Conservation (phyloP, 2,329 filamentous ascomycete genomes). For the Apiospora saccharicola region DNA sequence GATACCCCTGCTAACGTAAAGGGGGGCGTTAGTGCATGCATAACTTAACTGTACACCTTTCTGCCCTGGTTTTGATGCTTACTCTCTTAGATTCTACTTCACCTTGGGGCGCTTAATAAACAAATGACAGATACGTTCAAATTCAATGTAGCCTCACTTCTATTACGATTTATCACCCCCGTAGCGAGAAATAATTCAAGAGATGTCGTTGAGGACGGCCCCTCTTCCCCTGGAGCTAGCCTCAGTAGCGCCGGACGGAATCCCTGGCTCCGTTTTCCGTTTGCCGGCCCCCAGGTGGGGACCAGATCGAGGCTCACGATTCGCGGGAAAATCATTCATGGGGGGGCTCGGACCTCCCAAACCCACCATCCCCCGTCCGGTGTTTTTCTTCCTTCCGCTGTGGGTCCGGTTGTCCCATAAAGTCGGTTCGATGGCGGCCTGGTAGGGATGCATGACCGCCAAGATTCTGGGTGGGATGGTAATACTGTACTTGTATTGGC, state of each 20-base stretch:
- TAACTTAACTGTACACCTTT: too few species aligned
- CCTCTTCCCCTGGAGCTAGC: background rate
- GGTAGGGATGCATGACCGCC: background rate
- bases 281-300: constrained; percentile 12
- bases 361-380: background rate
- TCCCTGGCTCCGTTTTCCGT: background rate
- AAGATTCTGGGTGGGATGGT: background rate
- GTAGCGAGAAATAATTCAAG: background rate
- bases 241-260: constrained; percentile 7
- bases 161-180: too few species aligned
- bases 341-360: background rate
- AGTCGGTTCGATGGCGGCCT: background rate
- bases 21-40: too few species aligned
- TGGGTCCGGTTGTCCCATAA: background rate
- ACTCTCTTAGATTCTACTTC: too few species aligned
- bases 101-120: too few species aligned
- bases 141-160: too few species aligned
- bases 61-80: too few species aligned
- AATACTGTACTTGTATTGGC: background rate
- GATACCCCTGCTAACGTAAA: too few species aligned
- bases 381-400: background rate
- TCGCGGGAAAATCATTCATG: constrained; percentile 26
- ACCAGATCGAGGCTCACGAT: constrained; percentile 23
- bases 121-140: too few species aligned
- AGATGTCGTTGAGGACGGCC: background rate